phyloP scores from a whole-genome alignment of 176 grass and related monocot genomes.

The Carex myosuroides region DNA sequence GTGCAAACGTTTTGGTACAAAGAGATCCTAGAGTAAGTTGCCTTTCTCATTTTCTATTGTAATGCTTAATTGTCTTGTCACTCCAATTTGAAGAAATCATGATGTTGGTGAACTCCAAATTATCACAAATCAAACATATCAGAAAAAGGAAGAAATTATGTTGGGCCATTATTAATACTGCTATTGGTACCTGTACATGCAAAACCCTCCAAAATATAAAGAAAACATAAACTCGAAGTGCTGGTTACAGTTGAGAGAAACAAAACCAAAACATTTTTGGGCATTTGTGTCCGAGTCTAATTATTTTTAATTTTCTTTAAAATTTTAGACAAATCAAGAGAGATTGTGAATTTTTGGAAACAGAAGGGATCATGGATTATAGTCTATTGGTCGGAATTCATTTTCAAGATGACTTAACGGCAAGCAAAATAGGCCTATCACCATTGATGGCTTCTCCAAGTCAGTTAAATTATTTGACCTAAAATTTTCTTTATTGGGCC shows the following conservation, averaged over 20 bases:
- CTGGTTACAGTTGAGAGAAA: background rate
- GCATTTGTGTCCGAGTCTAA: background rate
- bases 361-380: slow-evolving; percentile 90
- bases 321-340: slow-evolving; percentile 54
- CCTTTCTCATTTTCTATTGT: background rate
- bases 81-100: background rate
- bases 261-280: background rate
- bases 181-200: background rate
- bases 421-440: slow-evolving; percentile 45
- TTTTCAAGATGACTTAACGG: slow-evolving; percentile 64
- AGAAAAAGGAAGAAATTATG: background rate
- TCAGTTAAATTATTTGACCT: slow-evolving; percentile 30
- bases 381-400: slow-evolving; percentile 92
- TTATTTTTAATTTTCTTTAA: background rate
- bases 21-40: slow-evolving; percentile 75
- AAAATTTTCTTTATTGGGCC: slow-evolving; percentile 14
- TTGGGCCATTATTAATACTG: background rate
- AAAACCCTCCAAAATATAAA: background rate
- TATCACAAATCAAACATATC: background rate
- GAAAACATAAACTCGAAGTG: background rate
- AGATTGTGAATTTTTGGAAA: slow-evolving; percentile 87
- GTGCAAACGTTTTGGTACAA: slow-evolving; percentile 63
- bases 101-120: background rate
- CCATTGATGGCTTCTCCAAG: slow-evolving; percentile 61
- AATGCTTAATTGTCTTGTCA: background rate